Evolutionary conservation across 306 rosid species (phyloP), one percentile per base, ranked within the genome.

Genomic region (Cucurbita pepo): DNA sequence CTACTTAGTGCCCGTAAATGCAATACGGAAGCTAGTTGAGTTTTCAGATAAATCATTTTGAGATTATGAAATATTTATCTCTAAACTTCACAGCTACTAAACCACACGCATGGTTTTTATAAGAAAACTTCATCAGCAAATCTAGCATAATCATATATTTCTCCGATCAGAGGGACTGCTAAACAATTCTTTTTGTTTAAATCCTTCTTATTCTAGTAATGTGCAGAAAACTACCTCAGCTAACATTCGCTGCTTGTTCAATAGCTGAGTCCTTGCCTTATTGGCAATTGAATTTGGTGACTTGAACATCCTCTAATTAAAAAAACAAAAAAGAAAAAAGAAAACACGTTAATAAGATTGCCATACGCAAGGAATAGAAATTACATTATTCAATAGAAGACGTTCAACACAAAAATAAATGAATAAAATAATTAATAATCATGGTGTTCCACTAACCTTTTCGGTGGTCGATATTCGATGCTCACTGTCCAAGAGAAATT

Each of bases 231-330:
- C 57, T 77, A 94, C 98, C 96, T 85, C 91, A 0, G 97, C 85
- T 37, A 83, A 65, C 87, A 86, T 69, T 78, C 97, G 86, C 81
- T 89, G 92, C 85, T 88, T 89, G 73, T 94, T 91, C 41, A 90
- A 91, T 11, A 66, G 85, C 72, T 83, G 97, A 69, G 97, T 88
- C 88, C 96, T 90, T 55, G 92, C 97, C 85, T 94, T 94, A 80
- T 84, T 94, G 79, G 78, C 61, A 76, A 77, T 80, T 0, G 99
- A 94, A 82, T 94, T 94, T 50, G 99, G 96, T 56, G 99, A 94
- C 81, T 62, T 85, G 43, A 61, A 87, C 92, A 94, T 65, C 77
- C 99, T 89, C 99, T 94, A 51, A 12, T 50, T 52, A 2, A 14
- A 34, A 60, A 56, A 22, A 43, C 78, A 71, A 19, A 44, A 15